Evolutionary conservation across 345 rosid species (phyloP).

Genomic region (Populus simonii): DNA sequence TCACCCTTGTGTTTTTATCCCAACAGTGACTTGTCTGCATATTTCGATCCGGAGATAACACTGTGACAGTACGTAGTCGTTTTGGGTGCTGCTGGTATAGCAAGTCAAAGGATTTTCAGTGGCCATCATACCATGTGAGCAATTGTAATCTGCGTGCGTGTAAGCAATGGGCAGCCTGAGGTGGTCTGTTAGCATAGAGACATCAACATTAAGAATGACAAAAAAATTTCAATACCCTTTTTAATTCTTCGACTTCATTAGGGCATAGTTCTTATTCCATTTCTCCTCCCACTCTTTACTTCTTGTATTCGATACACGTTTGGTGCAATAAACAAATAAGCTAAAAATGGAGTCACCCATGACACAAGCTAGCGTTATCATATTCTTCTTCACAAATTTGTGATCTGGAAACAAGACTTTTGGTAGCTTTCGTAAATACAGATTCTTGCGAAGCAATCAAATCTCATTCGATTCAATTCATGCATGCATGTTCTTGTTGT

Average conservation of each 20-base stretch:
- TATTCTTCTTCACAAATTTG: background rate
- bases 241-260: background rate
- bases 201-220: background rate
- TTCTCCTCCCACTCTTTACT: background rate
- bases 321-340: background rate
- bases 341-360: slow-evolving; percentile 10
- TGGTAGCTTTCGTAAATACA: slow-evolving; percentile 18
- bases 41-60: background rate
- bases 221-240: background rate
- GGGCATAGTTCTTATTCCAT: background rate
- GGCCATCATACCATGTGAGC: background rate
- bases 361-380: background rate
- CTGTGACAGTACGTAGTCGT: too few species aligned
- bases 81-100: background rate
- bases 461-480: background rate
- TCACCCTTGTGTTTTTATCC: too few species aligned
- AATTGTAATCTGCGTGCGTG: background rate
- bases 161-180: background rate
- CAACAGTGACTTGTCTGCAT: background rate
- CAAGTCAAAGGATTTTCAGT: background rate
- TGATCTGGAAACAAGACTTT: slow-evolving; percentile 17
- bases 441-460: slow-evolving; percentile 24
- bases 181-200: slow-evolving; percentile 2
- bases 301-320: background rate
- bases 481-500: background rate